Evolutionary conservation across 352 stramenopile genomes (phyloP).

Genomic region (Phytophthora sojae): DNA sequence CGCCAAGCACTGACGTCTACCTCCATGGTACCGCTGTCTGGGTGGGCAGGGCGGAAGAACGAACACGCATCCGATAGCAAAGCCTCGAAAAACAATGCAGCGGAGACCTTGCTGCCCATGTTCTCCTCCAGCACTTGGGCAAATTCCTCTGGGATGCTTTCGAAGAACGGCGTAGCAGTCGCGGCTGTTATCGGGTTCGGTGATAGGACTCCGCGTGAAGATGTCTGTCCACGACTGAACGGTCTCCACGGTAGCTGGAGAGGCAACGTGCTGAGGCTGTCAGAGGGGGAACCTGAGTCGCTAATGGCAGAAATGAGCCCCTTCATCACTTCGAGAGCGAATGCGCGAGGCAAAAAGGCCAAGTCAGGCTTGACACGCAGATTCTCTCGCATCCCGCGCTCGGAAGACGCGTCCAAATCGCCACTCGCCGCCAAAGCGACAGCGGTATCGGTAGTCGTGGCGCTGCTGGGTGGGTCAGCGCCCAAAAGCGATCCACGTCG

Average conservation of each 20-base stretch:
- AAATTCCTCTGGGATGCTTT: conserved; percentile 51
- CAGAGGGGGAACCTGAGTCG: conserved; percentile 34
- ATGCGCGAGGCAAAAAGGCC: conserved; percentile 38
- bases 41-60: conserved; percentile 49
- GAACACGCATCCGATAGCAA: conserved; percentile 65
- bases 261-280: conserved; percentile 44
- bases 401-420: conserved; percentile 7
- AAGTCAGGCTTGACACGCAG: conserved; percentile 19
- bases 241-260: conserved; percentile 58
- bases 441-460: conserved; percentile 14
- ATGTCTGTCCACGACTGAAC: conserved; percentile 16
- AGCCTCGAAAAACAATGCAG: conserved; percentile 61
- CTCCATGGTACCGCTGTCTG: conserved; percentile 61
- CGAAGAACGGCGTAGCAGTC: conserved; percentile 58
- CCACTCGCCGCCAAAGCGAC: conserved; percentile 8
- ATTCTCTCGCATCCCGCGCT: conserved; percentile 12
- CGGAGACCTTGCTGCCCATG: conserved; percentile 51
- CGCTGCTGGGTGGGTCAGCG: conserved; percentile 5
- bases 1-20: conserved; percentile 72
- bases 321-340: conserved; percentile 67
- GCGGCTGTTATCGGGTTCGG: conserved; percentile 1
- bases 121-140: conserved; percentile 54
- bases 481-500: conserved; percentile 25
- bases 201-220: conserved; percentile 13
- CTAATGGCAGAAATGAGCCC: conserved; percentile 51